Percentiles rank a stretch among this genome's conserved stretches.
Evolutionary conservation across 2,329 filamentous ascomycete genomes (phyloP).

Genomic region (Ophiocordyceps sinensis): DNA sequence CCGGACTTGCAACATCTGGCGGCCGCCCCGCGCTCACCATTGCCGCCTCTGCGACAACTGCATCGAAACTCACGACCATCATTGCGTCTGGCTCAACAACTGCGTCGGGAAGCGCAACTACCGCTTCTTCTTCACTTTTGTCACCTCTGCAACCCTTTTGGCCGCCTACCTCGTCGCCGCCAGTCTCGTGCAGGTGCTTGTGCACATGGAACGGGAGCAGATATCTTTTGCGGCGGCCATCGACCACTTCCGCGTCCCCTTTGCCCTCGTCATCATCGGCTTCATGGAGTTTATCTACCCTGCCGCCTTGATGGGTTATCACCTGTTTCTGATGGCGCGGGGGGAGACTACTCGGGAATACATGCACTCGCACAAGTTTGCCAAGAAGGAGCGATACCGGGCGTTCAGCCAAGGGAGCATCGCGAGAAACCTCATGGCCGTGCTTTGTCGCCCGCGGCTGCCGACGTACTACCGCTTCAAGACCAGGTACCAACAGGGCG

Average conservation of each 20-base stretch:
- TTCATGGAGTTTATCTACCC: constrained; percentile 67
- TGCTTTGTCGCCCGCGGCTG: constrained; percentile 69
- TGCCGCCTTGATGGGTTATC: constrained; percentile 70
- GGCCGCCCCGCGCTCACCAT: constrained; percentile 87
- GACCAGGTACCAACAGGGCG: constrained; percentile 57
- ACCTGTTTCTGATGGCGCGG: constrained; percentile 77
- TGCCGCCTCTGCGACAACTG: constrained; percentile 96
- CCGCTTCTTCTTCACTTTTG: constrained; percentile 91
- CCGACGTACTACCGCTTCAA: constrained; percentile 89
- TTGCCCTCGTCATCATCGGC: constrained; percentile 79
- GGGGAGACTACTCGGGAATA: constrained; percentile 96
- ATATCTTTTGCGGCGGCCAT: constrained; percentile 57
- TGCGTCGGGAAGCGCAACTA: constrained; percentile 96
- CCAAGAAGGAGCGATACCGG: constrained; percentile 78
- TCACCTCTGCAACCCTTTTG: constrained; percentile 64
- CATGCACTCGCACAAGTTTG: constrained; percentile 89
- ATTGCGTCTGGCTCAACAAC: constrained; percentile 98
- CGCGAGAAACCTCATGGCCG: constrained; percentile 65
- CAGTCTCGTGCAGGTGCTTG: constrained; percentile 65
- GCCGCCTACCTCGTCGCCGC: constrained; percentile 62
- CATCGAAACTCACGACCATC: constrained; percentile 92
- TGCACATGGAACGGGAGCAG: constrained; percentile 49
- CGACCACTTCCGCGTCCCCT: constrained; percentile 59
- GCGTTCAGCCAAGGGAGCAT: constrained; percentile 72
- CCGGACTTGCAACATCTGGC: constrained; percentile 95